Base-by-base conservation (phyloP, 441 rosid genomes). In the Biscutella laevigata region DNA sequence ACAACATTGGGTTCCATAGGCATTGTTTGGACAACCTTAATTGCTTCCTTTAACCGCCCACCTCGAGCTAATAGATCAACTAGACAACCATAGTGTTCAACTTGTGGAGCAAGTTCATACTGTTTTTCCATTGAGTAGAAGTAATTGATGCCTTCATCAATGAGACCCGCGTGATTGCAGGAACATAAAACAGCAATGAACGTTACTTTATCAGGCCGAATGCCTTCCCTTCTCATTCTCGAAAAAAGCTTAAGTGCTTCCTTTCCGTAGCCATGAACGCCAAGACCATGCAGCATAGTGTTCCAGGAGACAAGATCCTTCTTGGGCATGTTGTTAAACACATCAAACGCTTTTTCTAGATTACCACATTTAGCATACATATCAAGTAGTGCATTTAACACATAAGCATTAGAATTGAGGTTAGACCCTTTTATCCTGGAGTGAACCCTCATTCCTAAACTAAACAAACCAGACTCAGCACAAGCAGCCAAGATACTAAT, bases 1-100 rank as follows among this genome's bases (percentile, higher is more conserved):
- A 82, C 66, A 25, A 68, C 91, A 67, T 81, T 86, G 14, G 95
- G 89, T 64, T 80, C 72, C 63, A 80, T 28, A 0, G 89, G 87
- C 89, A 86, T 89, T 53, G 71, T 75, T 29, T 60, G 70, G 21
- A 84, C 78, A 29, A 84, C 78, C 61, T 63, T 53, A 41, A 72
- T 70, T 1, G 97, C 94, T 62, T 89, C 91, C 66, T 67, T 71
- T 14, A 86, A 72, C 57, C 75, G 73, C 14, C 94, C 86, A 0
- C 71, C 79, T 37, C 91, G 81, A 39, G 91, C 82, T 70, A 89
- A 62, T 46, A 89, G 82, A 64, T 86, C 91, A 57, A 89, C 71
- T 74, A 86, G 67, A 67, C 88, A 89, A 17, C 94, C 91, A 43
- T 84, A 89, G 61, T 86, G 97, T 78, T 89, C 86, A 35, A 84